phyloP scores from a whole-genome alignment of 1,139 yeast species.

The Hansenula anomala region DNA sequence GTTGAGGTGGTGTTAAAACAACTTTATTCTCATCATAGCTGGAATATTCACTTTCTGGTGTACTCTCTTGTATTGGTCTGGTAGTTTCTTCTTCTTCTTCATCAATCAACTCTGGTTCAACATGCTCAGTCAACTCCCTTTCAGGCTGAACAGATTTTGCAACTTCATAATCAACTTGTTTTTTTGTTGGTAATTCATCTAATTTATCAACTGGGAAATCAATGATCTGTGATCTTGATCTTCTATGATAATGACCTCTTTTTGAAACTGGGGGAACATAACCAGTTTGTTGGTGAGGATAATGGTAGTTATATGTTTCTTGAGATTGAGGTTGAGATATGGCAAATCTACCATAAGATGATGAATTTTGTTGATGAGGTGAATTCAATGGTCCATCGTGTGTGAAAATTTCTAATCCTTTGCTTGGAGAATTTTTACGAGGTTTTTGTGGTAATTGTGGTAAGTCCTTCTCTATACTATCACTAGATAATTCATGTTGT shows the following conservation, averaged over 20 bases:
- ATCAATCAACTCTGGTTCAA: not conserved
- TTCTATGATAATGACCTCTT: conserved; percentile 13
- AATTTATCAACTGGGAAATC: conserved; percentile 2
- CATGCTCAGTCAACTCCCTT: not conserved
- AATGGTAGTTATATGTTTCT: not conserved
- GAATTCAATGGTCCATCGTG: not conserved
- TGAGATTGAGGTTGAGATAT: not conserved
- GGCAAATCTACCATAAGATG: not conserved
- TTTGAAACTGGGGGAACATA: not conserved
- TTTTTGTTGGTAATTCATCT: not conserved
- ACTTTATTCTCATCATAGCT: not conserved
- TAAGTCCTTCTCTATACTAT: not conserved
- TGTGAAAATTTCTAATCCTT: not conserved
- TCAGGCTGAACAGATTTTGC: too few relatives aligned
- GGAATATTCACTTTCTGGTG: not conserved
- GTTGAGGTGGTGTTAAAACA: too few relatives aligned
- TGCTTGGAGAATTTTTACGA: not conserved
- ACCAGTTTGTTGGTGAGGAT: not conserved
- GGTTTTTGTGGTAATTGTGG: not conserved
- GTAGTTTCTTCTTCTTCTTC: not conserved
- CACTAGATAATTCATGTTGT: too few relatives aligned
- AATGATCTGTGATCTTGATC: conserved; percentile 11
- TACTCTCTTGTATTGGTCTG: not conserved
- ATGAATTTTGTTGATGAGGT: not conserved
- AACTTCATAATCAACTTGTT: too few relatives aligned